These are phyloP conservation scores for Phytopythium litorale DNA, from an alignment of 352 stramenopile genomes.

Conservation along the genomic window DNA sequence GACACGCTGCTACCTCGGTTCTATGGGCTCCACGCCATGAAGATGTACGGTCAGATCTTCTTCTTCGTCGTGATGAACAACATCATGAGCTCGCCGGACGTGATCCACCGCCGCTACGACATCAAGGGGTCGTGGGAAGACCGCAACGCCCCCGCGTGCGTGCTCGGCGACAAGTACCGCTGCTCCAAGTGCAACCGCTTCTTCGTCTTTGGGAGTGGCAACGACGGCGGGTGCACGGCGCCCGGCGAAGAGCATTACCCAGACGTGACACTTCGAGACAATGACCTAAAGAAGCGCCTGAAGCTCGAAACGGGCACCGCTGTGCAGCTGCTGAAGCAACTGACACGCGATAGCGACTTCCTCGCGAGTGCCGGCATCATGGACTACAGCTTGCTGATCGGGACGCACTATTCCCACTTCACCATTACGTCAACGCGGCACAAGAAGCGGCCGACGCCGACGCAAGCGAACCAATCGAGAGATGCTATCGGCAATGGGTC, in stretches of 20 bases:
- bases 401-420: conserved; percentile 83
- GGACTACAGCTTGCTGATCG: conserved; percentile 90
- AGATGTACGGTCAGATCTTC: conserved; percentile 90
- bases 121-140: conserved; percentile 91
- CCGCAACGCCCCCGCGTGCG: conserved; percentile 72
- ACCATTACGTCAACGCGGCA: conserved; percentile 50
- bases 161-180: conserved; percentile 71
- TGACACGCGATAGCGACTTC: conserved; percentile 82
- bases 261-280: conserved; percentile 81
- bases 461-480: neutral
- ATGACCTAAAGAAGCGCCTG: conserved; percentile 84
- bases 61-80: conserved; percentile 94
- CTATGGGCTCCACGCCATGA: conserved; percentile 87
- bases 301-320: conserved; percentile 56
- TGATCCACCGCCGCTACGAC: conserved; percentile 88
- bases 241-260: conserved; percentile 72
- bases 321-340: conserved; percentile 66
- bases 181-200: conserved; percentile 86
- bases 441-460: neutral
- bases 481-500: neutral
- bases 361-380: conserved; percentile 85
- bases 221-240: conserved; percentile 41
- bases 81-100: conserved; percentile 76
- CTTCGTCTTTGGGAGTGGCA: conserved; percentile 64
- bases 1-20: conserved; percentile 86